Base-by-base conservation (phyloP, 1,284 basidiomycete species). In the Ustilago shanxiensis region DNA sequence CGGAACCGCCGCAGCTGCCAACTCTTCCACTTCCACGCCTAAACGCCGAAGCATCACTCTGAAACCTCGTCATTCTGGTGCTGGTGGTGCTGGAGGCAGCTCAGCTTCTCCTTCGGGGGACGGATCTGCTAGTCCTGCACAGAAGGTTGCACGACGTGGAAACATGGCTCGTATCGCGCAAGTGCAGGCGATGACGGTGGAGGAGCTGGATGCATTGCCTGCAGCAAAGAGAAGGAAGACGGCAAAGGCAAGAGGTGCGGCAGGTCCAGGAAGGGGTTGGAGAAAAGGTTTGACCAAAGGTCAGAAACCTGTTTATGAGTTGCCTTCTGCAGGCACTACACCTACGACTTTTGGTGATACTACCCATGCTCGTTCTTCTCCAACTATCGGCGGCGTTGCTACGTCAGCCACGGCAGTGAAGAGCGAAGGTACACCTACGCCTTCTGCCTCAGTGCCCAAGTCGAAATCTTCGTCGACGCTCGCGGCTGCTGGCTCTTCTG, bases 181-280 rank as follows among this genome's bases (percentile, higher is more conserved):
- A 24, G 71, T 61, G 6, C 62, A 70, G 22, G 53, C 72, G 13
- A 62, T 85, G 56, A 70, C 81, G 14, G 72, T 78, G 18, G 83
- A 81, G 57, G 83, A 85, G 58, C 60, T 85, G 37, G 83, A 85
- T 31, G 83, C 83, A 16, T 57, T 85, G 53, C 83, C 83, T 7
- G 80, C 83, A 14, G 83, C 83, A 3, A 85, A 85, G 69, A 66
- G 83, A 26, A 57, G 83, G 14, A 82, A 83, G 66, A 78, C 78
- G 2, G 79, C 79, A 54, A 84, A 85, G 53, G 81, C 83, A 2
- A 59, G 82, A 35, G 83, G 83, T 24, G 83, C 83, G 0, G 74
- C 81, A n/a, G 83, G 83, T 14, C 83, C 83, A 1, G 83, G 83
- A 8, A 61, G 82, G 44, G 82, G 82, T 1, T 85, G 83, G 83